A percentile compares a stretch with the other conserved stretches of the same genome.
Conservation (phyloP, 306 rosid genomes). For the Prunus kanzakura region DNA sequence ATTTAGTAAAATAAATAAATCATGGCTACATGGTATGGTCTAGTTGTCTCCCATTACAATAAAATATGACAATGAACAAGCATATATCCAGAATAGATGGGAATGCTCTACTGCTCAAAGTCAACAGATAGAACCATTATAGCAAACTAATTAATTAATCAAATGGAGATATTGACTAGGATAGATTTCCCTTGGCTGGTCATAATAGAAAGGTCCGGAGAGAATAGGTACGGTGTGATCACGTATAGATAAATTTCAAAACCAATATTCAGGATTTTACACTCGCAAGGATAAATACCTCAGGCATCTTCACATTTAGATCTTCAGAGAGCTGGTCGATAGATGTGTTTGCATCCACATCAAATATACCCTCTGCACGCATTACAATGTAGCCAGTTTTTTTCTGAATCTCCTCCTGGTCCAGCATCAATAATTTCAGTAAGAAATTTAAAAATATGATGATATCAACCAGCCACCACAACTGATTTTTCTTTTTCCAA, state of each 20-base stretch:
- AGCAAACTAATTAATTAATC: too few relatives aligned
- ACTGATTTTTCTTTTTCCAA: background rate
- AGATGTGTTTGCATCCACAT: constrained; percentile 97
- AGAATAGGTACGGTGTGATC: background rate
- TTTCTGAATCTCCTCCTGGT: constrained; percentile 96
- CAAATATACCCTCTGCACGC: constrained; percentile 93
- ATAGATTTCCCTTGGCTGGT: background rate
- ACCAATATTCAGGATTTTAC: constrained; percentile 9
- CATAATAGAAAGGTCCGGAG: background rate
- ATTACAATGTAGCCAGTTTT: constrained; percentile 98
- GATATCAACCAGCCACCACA: background rate
- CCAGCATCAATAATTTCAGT: constrained; percentile 24
- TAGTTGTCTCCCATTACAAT: background rate
- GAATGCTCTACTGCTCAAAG: background rate
- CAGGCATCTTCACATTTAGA: constrained; percentile 86
- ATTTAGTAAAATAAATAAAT: background rate
- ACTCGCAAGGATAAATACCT: constrained; percentile 45
- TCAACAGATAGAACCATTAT: too few relatives aligned
- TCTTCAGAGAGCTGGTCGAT: constrained; percentile 98
- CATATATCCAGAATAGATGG: background rate
- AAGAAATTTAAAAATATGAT: background rate
- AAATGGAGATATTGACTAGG: background rate
- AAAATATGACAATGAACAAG: background rate
- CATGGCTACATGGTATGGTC: background rate
- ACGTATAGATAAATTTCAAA: background rate